Percentiles rank a stretch among this genome's conserved stretches.
Evolutionary conservation across 2,329 filamentous ascomycete species (phyloP).

Genomic region (Talaromyces marneffei): DNA sequence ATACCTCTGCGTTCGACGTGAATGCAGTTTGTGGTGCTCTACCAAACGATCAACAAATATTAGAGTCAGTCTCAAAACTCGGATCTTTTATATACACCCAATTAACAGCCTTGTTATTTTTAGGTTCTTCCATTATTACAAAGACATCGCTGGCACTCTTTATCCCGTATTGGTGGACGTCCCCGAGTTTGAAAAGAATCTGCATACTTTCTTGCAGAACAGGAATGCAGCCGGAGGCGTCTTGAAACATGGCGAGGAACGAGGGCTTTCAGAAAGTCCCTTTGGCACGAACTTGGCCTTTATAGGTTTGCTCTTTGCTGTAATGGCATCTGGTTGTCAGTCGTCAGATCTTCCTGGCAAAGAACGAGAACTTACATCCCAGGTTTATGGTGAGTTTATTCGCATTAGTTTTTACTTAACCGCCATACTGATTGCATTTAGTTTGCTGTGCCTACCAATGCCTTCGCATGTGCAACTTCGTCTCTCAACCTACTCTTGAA

Average conservation of each 20-base stretch:
- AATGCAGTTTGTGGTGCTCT: slow-evolving; percentile 55
- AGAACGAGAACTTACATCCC: slow-evolving; percentile 57
- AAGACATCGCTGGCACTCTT: slow-evolving; percentile 54
- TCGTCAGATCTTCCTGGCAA: slow-evolving; percentile 54
- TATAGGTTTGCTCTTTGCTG: slow-evolving; percentile 56
- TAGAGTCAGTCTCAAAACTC: slow-evolving; percentile 26
- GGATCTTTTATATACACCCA: not conserved
- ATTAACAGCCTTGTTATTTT: not conserved
- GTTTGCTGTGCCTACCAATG: slow-evolving; percentile 62
- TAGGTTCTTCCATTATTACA: slow-evolving; percentile 53
- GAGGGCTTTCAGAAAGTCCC: slow-evolving; percentile 49
- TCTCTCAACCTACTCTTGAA: slow-evolving; percentile 56
- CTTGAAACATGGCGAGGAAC: slow-evolving; percentile 35
- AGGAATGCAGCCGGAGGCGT: slow-evolving; percentile 41
- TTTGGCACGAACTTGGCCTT: slow-evolving; percentile 55
- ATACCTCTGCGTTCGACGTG: slow-evolving; percentile 53
- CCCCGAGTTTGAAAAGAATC: slow-evolving; percentile 48
- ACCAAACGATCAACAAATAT: slow-evolving; percentile 53
- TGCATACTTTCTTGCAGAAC: slow-evolving; percentile 50
- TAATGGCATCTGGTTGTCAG: slow-evolving; percentile 58
- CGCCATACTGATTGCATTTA: slow-evolving; percentile 28
- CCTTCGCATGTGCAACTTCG: slow-evolving; percentile 58
- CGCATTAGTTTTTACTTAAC: not conserved
- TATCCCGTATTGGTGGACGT: slow-evolving; percentile 57
- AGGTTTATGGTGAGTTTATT: slow-evolving; percentile 51